phyloP scores from a whole-genome alignment of 192 early-diverging fungal genomes.

The Backusella psychrophila region DNA sequence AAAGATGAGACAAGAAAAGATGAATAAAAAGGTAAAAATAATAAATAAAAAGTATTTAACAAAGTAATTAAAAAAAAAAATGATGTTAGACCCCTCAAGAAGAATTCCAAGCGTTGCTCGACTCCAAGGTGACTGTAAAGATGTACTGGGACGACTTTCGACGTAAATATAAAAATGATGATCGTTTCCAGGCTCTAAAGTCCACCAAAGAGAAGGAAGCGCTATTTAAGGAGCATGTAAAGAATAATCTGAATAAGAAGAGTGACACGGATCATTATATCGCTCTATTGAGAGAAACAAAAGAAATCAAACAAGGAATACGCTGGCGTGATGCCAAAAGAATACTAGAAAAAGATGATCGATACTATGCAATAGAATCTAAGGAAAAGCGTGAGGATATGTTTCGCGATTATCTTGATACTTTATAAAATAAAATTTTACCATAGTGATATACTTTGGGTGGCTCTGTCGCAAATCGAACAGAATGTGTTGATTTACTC shows the following conservation, averaged over 20 bases:
- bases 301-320: constrained; percentile 52
- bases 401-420: constrained; percentile 62
- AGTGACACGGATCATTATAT: constrained; percentile 50
- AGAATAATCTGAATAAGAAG: constrained; percentile 34
- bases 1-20: constrained; percentile 52
- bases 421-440: constrained; percentile 5
- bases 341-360: constrained; percentile 61
- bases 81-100: constrained; percentile 46
- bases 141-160: constrained; percentile 74
- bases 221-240: constrained; percentile 65
- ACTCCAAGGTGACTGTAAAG: constrained; percentile 48
- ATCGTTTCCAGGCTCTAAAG: constrained; percentile 53
- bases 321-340: constrained; percentile 67
- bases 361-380: constrained; percentile 63
- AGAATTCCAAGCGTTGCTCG: constrained; percentile 56
- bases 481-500: constrained; percentile 6
- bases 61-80: background rate
- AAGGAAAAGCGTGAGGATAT: constrained; percentile 65
- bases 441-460: constrained; percentile 18
- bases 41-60: background rate
- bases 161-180: constrained; percentile 65
- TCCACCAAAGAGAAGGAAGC: constrained; percentile 61
- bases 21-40: constrained; percentile 33
- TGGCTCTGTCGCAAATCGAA: constrained; percentile 17
- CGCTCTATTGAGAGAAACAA: constrained; percentile 55